Base-by-base conservation (phyloP, 768 basidiomycete species). In the Mycena indigotica region DNA sequence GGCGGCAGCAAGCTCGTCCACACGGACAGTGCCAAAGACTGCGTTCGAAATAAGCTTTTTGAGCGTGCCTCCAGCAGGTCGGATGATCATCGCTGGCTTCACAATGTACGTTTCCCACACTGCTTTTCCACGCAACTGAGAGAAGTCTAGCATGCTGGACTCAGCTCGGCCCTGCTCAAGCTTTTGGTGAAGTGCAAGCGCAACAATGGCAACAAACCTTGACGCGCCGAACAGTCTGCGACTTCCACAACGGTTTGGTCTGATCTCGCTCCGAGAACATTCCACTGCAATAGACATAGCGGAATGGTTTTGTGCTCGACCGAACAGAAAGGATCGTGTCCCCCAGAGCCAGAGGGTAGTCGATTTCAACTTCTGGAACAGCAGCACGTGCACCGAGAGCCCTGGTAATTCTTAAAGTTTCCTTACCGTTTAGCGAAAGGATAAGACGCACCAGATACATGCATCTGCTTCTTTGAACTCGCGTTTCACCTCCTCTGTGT, bases 281-380 rank as follows among this genome's bases (percentile, higher is more conserved):
- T 17, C 56, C 56, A 51, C 56, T 57, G 32, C 38, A 44, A 40
- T 57, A 52, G 21, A 57, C 19, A 26, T 52, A 57, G n/a, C 50
- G 39, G 50, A 57, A 57, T 16, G 56, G 56, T 30, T 51, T 57
- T n/a, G 21, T 21, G 16, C n/a, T 15, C 4, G 41, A 21, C 10
- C 50, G 24, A n/a, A 26, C 52, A 10, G 50, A 25, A 3, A 49
- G 23, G 3, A 59, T 25, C n/a, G 52, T 28, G 6, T 38, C 41
- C 21, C 44, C 51, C 1, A 53, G 28, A 3, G 51, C 52, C 16
- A 58, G 44, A 4, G 51, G 57, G 23, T 58, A 58, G n/a, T 53
- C 57, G 41, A 58, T 58, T 38, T 58, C 57, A 32, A 58, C 52
- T 32, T 58, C 57, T 12, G 56, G 56, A 15, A 57, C 50, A 8